These are phyloP conservation scores for Talaromyces sp. DNA, from an alignment of 2,329 filamentous ascomycete genomes.

Conservation along the genomic window DNA sequence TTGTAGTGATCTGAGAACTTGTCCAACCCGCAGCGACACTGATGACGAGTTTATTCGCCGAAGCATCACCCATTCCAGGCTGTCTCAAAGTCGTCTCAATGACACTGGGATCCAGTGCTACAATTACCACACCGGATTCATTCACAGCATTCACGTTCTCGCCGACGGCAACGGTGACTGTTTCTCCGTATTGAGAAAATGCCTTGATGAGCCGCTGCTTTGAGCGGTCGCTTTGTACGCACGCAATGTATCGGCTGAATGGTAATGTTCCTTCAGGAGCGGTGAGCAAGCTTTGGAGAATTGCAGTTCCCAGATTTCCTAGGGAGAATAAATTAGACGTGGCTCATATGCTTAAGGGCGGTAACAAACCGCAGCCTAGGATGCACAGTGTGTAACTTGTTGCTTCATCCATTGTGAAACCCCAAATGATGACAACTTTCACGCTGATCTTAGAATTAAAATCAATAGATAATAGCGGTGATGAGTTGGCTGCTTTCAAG, in stretches of 20 bases:
- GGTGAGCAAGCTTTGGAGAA: neutral
- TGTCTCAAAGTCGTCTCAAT: neutral
- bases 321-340: neutral
- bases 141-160: neutral
- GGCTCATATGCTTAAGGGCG: neutral
- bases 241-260: neutral
- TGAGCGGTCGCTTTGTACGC: neutral
- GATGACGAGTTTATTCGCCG: neutral
- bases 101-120: neutral
- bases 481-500: neutral
- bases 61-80: neutral
- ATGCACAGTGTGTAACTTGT: neutral
- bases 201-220: neutral
- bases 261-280: neutral
- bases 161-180: neutral
- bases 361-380: neutral
- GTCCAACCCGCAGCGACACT: conserved; percentile 1
- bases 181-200: neutral
- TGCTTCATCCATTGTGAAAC: neutral
- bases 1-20: neutral
- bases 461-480: neutral
- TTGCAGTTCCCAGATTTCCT: neutral
- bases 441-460: neutral
- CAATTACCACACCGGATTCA: neutral
- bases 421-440: neutral